These are phyloP conservation scores for Phialemoniopsis sp. DNA, from an alignment of 2,329 filamentous ascomycete species.

Conservation along the genomic window DNA sequence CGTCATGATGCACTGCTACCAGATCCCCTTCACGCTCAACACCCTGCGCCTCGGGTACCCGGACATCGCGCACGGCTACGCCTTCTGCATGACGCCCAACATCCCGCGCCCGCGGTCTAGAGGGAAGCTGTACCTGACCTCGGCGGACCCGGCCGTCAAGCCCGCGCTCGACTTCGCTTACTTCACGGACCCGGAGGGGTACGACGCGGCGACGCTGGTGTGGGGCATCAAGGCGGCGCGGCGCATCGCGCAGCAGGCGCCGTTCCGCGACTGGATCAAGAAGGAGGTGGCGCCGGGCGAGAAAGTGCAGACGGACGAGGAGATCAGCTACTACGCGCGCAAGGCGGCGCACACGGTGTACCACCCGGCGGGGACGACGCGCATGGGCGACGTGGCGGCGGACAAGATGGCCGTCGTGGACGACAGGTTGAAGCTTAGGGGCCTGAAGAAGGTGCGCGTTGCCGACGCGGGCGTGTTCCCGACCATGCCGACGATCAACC, in stretches of 20 bases:
- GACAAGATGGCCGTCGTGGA: constrained; percentile 80
- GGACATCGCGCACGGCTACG: constrained; percentile 62
- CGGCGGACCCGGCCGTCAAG: constrained; percentile 70
- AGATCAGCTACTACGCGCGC: constrained; percentile 76
- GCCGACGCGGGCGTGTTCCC: constrained; percentile 88
- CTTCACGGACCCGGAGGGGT: constrained; percentile 82
- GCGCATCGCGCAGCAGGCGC: constrained; percentile 67
- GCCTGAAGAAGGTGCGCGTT: constrained; percentile 70
- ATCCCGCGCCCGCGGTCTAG: constrained; percentile 79
- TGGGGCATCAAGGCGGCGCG: constrained; percentile 75
- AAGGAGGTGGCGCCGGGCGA: constrained; percentile 77
- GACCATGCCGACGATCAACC: constrained; percentile 79
- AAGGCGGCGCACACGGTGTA: constrained; percentile 84
- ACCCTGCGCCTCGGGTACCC: constrained; percentile 74
- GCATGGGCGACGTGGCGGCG: constrained; percentile 21
- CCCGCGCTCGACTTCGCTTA: constrained; percentile 85
- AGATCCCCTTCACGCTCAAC: constrained; percentile 88
- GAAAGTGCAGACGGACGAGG: constrained; percentile 70
- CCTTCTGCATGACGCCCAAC: constrained; percentile 92
- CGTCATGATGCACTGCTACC: constrained; percentile 96
- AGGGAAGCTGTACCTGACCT: constrained; percentile 74
- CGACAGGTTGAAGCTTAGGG: constrained; percentile 65
- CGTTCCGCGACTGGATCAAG: constrained; percentile 81
- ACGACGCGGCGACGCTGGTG: constrained; percentile 78
- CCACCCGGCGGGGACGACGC: constrained; percentile 44